Evolutionary conservation across 148 eudicot genomes (phyloP).

Genomic region (Amaranthus cruentus): DNA sequence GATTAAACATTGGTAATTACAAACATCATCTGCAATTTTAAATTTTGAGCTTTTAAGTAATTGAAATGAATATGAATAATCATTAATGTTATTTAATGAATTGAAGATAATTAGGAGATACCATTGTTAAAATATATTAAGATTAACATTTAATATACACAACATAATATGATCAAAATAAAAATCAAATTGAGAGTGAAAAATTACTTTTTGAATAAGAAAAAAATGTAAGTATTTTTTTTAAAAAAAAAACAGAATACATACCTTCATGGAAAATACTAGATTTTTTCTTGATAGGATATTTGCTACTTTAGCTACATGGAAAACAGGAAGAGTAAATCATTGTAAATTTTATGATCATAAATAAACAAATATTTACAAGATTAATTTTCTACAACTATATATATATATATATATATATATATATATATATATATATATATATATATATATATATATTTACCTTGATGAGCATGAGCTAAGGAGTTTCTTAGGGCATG

Average conservation of each 20-base stretch:
- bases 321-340: conserved; percentile 5
- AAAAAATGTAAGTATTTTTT: not conserved
- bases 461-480: conserved; percentile 48
- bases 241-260: not conserved
- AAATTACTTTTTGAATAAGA: not conserved
- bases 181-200: not conserved
- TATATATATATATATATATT: too few species aligned
- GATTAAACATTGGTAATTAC: too few species aligned
- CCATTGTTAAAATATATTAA: too few species aligned
- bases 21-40: too few species aligned
- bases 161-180: not conserved
- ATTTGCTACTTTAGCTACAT: conserved; percentile 26
- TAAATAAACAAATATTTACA: too few species aligned
- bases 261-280: conserved; percentile 19
- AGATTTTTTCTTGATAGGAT: not conserved
- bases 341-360: not conserved
- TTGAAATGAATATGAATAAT: too few species aligned
- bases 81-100: not conserved
- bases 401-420: too few species aligned
- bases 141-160: too few species aligned
- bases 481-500: conserved; percentile 38
- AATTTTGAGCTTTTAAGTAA: too few species aligned
- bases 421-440: too few species aligned
- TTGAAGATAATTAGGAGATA: not conserved
- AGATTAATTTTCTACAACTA: too few species aligned